Base-by-base conservation (phyloP, 2,329 filamentous ascomycete species). In the Cladophialophora chaetospira region DNA sequence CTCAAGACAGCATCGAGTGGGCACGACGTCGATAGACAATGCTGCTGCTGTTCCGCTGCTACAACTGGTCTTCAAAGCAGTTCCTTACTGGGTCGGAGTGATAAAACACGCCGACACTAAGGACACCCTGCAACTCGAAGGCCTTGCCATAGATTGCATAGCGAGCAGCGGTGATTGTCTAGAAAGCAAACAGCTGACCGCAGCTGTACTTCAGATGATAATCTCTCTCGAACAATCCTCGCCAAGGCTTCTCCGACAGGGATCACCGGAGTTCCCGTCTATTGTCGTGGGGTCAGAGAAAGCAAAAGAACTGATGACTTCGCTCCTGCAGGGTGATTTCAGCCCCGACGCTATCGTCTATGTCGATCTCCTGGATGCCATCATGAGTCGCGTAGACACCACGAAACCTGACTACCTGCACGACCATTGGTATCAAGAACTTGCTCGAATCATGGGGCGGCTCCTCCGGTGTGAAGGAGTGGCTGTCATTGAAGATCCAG, bases 381-480 rank as follows among this genome's bases (percentile, higher is more conserved):
- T 66, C 42, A 55, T 65, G 35, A 43, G 38, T 42, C 56, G 62
- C 26, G 35, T 65, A 11, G 58, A 65, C 38, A 55, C 46, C 26
- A 62, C 57, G n/a, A 60, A 57, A 17, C 31, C 57, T 15, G 61
- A 57, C 13, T 65, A 60, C 43, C 36, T 66, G 5, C 48, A 49
- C 19, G 36, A 48, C 29, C 49, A 46, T 28, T 47, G 50, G 11
- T 59, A 62, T 31, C 23, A 43, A 26, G 49, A 55, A 8, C 57
- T 77, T 69, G 63, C 77, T 70, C 72, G 72, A 26, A 53, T 52
- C 28, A 26, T 65, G 8, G 55, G 52, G 25, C 40, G 33, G 15
- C 51, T 66, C 2, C 49, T 65, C 5, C 53, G 58, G 11, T 65
- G 62, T 35, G 49, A 57, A 8, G 65, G 63, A 5, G 53, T 54